A percentile compares a stretch with the other conserved stretches of the same genome.
Conservation (phyloP, 352 stramenopile genomes). For the Phytophthora aleatoria region DNA sequence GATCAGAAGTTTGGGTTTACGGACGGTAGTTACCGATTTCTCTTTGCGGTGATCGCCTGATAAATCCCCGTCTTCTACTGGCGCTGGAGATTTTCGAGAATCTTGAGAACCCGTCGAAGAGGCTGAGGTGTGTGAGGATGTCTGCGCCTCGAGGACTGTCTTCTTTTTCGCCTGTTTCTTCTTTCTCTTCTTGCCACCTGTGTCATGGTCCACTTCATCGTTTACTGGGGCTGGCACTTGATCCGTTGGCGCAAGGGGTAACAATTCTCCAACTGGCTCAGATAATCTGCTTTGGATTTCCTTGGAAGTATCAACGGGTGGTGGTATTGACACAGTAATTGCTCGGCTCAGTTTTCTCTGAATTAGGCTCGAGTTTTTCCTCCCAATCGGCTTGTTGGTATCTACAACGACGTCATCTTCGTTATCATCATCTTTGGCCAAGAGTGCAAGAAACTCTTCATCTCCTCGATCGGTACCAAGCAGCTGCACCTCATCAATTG, state of each 20-base stretch:
- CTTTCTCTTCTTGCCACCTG: slow-evolving; percentile 30
- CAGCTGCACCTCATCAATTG: slow-evolving; percentile 54
- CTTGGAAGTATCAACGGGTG: not conserved
- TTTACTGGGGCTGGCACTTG: not conserved
- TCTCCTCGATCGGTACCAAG: slow-evolving; percentile 53
- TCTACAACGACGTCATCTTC: slow-evolving; percentile 20
- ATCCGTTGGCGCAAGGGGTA: not conserved
- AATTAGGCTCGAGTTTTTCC: slow-evolving; percentile 35
- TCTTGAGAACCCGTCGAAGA: not conserved
- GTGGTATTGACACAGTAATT: slow-evolving; percentile 2
- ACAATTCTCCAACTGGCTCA: slow-evolving; percentile 15
- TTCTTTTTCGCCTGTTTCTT: slow-evolving; percentile 30
- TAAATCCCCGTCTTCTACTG: not conserved
- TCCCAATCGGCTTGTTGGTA: not conserved
- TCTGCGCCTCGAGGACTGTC: slow-evolving; percentile 7
- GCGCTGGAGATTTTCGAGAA: not conserved
- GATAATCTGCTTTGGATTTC: slow-evolving; percentile 8
- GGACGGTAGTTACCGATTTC: slow-evolving; percentile 1
- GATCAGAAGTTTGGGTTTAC: slow-evolving; percentile 26
- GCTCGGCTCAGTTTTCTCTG: slow-evolving; percentile 42
- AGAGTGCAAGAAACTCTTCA: slow-evolving; percentile 62
- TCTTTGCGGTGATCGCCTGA: slow-evolving; percentile 1
- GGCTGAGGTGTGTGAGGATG: not conserved
- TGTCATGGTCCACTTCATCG: slow-evolving; percentile 1
- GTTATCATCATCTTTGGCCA: slow-evolving; percentile 45